These are phyloP conservation scores for Trichopus zeylanicus DNA, from an alignment of 116 monocot species.

Conservation along the genomic window DNA sequence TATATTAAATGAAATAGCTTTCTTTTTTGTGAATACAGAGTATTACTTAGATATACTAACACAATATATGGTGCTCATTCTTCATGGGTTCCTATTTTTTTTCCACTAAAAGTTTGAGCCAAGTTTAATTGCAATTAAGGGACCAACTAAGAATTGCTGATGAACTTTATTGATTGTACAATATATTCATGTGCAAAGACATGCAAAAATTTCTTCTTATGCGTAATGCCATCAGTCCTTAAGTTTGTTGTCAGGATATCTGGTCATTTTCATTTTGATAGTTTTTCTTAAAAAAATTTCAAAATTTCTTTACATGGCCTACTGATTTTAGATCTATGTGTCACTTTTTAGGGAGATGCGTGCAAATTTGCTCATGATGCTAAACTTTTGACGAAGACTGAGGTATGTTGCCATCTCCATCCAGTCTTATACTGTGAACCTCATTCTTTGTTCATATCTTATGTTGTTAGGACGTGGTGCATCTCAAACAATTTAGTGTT, in stretches of 20 bases:
- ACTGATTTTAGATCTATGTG: background rate
- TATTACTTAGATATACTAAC: too few species aligned
- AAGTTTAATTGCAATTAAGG: too few species aligned
- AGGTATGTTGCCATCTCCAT: constrained; percentile 23
- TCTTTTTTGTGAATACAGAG: too few species aligned
- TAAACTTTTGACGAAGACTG: constrained; percentile 54
- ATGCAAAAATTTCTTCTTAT: background rate
- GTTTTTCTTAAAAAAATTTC: background rate
- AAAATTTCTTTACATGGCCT: background rate
- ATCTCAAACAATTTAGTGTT: too few species aligned
- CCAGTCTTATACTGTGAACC: too few species aligned
- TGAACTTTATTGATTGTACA: background rate
- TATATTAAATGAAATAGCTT: too few species aligned
- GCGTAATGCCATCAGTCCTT: background rate
- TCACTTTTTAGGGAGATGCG: constrained; percentile 39
- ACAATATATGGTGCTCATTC: too few species aligned
- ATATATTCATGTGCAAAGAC: background rate
- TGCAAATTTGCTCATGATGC: constrained; percentile 77
- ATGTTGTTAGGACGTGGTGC: too few species aligned
- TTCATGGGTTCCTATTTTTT: too few species aligned
- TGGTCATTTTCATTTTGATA: background rate
- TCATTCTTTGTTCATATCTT: too few species aligned
- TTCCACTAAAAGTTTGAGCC: too few species aligned
- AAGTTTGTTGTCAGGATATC: background rate
- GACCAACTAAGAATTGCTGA: too few species aligned